These are phyloP conservation scores for Verticillium tricorpus DNA, from an alignment of 2,329 filamentous ascomycete species.

Conservation along the genomic window DNA sequence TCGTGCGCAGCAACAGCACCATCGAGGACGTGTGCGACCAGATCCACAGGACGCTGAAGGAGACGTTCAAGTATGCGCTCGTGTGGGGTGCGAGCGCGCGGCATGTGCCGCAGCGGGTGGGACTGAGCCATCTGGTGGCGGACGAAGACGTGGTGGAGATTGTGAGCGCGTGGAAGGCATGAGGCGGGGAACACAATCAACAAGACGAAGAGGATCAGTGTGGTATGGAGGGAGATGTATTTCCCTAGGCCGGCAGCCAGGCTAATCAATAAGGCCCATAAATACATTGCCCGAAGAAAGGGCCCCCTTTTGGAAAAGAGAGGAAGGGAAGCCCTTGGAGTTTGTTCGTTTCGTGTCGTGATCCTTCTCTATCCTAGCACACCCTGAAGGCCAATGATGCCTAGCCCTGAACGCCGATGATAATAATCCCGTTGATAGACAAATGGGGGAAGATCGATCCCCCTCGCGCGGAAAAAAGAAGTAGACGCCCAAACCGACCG, in stretches of 20 bases:
- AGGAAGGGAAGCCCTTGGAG: conserved; percentile 2
- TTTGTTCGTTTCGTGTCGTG: conserved; percentile 14
- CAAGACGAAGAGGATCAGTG: neutral
- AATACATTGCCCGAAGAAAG: conserved; percentile 8
- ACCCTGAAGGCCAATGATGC: conserved; percentile 11
- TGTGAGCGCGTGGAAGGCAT: conserved; percentile 60
- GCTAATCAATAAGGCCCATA: conserved; percentile 3
- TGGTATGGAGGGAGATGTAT: conserved; percentile 7
- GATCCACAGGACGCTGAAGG: conserved; percentile 90
- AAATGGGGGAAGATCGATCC: neutral
- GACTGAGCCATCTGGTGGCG: conserved; percentile 72
- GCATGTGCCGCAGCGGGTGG: conserved; percentile 91
- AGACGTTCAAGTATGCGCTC: conserved; percentile 97
- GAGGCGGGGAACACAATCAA: conserved; percentile 7
- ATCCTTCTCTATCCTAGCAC: conserved; percentile 9
- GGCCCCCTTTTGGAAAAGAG: neutral
- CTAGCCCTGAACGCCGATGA: conserved; percentile 1
- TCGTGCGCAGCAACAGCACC: conserved; percentile 80
- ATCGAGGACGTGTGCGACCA: conserved; percentile 98
- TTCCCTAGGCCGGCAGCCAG: conserved; percentile 5
- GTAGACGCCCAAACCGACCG: conserved; percentile 5
- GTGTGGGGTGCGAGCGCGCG: conserved; percentile 97
- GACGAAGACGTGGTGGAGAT: conserved; percentile 68
- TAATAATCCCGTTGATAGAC: neutral
- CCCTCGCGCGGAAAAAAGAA: conserved; percentile 1